Evolutionary conservation across 2,329 filamentous ascomycete genomes (phyloP).

Genomic region (Botryosphaeria agaves): DNA sequence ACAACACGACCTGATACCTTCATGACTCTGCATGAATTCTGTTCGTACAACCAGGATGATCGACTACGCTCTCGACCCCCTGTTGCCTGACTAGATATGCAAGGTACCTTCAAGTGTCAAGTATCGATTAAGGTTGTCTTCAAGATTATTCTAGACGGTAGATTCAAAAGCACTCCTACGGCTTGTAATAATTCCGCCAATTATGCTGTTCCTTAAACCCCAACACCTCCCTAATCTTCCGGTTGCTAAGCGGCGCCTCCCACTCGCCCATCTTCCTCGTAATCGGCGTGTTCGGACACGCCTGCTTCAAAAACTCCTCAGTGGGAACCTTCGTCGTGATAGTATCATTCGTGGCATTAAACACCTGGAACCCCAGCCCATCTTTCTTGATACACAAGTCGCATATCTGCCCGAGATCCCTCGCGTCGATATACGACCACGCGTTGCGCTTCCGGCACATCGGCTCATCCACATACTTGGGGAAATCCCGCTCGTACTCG

Average conservation of each 20-base stretch:
- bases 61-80: too few relatives aligned
- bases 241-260: slow-evolving; percentile 43
- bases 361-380: slow-evolving; percentile 43
- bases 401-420: slow-evolving; percentile 45
- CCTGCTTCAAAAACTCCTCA: slow-evolving; percentile 31
- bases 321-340: slow-evolving; percentile 39
- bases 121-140: too few relatives aligned
- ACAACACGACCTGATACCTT: too few relatives aligned
- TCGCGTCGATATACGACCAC: slow-evolving; percentile 45
- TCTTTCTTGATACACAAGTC: slow-evolving; percentile 33
- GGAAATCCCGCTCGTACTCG: slow-evolving; percentile 38
- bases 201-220: slow-evolving; percentile 42
- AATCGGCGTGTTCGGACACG: slow-evolving; percentile 31
- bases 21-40: too few relatives aligned
- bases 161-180: slow-evolving; percentile 4
- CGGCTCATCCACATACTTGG: slow-evolving; percentile 31
- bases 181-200: slow-evolving; percentile 34
- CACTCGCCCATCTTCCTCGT: slow-evolving; percentile 38
- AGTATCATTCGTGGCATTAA: slow-evolving; percentile 46
- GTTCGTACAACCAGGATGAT: too few relatives aligned
- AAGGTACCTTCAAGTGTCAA: too few relatives aligned
- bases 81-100: too few relatives aligned
- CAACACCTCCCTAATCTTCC: slow-evolving; percentile 40
- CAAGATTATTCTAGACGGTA: too few relatives aligned
- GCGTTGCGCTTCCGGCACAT: slow-evolving; percentile 37